Percentiles rank a stretch among this genome's conserved stretches.
Evolutionary conservation across 768 basidiomycete species (phyloP).

Genomic region (Sporobolomyces roseus): DNA sequence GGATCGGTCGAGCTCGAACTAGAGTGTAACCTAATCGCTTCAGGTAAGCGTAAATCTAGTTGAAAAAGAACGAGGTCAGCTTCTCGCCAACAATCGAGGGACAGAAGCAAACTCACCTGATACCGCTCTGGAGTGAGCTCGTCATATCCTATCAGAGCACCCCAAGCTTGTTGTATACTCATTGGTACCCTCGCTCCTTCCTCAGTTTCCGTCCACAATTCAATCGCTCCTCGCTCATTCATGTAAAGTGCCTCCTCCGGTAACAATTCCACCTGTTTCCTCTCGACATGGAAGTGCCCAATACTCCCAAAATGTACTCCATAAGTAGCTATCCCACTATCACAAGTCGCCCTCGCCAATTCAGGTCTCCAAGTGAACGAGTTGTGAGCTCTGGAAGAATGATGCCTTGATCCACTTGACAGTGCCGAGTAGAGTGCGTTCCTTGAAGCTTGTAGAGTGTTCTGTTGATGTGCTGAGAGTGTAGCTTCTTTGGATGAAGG

Average conservation of each 20-base stretch:
- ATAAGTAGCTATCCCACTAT: slow-evolving; percentile 49
- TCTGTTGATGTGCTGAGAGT: slow-evolving; percentile 57
- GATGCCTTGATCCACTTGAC: slow-evolving; percentile 37
- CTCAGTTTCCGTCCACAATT: slow-evolving; percentile 65
- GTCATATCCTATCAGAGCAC: slow-evolving; percentile 74
- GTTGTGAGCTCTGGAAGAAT: slow-evolving; percentile 55
- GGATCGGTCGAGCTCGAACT: slow-evolving; percentile 57
- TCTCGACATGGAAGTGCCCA: slow-evolving; percentile 60
- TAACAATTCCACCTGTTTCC: slow-evolving; percentile 72
- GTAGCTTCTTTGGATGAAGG: slow-evolving; percentile 27
- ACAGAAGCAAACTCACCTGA: slow-evolving; percentile 58
- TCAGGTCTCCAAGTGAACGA: slow-evolving; percentile 74
- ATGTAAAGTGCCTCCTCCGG: slow-evolving; percentile 95
- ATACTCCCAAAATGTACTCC: slow-evolving; percentile 79
- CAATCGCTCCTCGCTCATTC: slow-evolving; percentile 79
- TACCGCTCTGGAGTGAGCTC: slow-evolving; percentile 78
- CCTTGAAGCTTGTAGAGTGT: slow-evolving; percentile 73
- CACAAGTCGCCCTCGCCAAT: slow-evolving; percentile 33
- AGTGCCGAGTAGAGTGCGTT: slow-evolving; percentile 83
- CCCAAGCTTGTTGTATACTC: slow-evolving; percentile 84
- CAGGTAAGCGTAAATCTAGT: slow-evolving; percentile 90
- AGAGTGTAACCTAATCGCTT: slow-evolving; percentile 87
- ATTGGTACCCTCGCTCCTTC: slow-evolving; percentile 56
- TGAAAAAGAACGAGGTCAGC: slow-evolving; percentile 49
- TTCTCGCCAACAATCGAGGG: background rate